Percentiles rank a stretch among this genome's conserved stretches.
Conservation (phyloP, 1,284 basidiomycete genomes). For the Leccinum subatratum region DNA sequence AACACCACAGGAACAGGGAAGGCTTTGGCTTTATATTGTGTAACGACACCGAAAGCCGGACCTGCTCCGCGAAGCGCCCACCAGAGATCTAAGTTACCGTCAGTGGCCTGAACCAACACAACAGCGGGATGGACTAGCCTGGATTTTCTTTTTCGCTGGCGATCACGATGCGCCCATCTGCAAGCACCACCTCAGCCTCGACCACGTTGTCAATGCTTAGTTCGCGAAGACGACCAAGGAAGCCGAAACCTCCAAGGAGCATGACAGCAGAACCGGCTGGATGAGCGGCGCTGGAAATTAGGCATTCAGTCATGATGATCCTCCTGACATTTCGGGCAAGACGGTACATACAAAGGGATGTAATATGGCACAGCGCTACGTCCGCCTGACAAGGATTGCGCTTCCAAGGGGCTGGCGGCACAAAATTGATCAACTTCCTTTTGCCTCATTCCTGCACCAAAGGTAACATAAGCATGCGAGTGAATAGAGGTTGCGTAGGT, state of each 20-base stretch:
- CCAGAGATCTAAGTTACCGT: conserved; percentile 61
- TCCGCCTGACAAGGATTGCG: conserved; percentile 45
- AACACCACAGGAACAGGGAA: conserved; percentile 85
- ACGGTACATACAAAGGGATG: conserved; percentile 65
- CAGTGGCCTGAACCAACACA: background rate
- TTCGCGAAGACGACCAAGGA: conserved; percentile 77
- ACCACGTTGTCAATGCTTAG: conserved; percentile 82
- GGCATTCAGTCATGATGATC: conserved; percentile 5
- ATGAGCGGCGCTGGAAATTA: conserved; percentile 55
- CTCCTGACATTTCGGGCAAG: background rate
- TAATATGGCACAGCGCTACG: conserved; percentile 70
- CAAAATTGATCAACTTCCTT: conserved; percentile 79
- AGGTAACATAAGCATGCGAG: conserved; percentile 70
- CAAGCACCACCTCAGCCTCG: conserved; percentile 80
- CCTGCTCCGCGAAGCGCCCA: conserved; percentile 88
- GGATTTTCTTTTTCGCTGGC: conserved; percentile 64
- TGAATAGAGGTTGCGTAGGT: conserved; percentile 54
- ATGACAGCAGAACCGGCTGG: conserved; percentile 78
- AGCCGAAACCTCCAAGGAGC: conserved; percentile 86
- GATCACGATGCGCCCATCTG: conserved; percentile 72
- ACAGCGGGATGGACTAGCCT: conserved; percentile 38
- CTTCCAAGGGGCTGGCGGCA: conserved; percentile 64
- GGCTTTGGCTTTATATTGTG: conserved; percentile 79
- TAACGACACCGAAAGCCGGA: conserved; percentile 79
- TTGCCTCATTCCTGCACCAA: conserved; percentile 77